Conservation (phyloP, 495 filamentous ascomycete genomes). For the Aspergillus sparsus region DNA sequence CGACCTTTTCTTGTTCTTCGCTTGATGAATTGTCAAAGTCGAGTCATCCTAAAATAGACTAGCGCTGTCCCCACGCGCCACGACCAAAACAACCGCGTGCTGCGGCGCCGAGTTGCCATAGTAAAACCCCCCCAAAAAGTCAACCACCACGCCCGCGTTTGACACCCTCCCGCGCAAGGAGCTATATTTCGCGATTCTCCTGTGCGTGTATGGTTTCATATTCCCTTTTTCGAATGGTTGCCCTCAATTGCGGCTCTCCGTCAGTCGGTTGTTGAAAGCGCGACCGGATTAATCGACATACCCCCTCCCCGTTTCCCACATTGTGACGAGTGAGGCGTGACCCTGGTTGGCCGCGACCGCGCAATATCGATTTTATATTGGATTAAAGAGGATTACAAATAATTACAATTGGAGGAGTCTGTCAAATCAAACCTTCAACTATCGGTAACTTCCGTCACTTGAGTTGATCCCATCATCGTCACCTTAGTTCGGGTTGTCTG, state of each 20-base stretch:
- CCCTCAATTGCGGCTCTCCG: constrained; percentile 16
- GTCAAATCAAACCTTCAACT: background rate
- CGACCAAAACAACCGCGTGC: constrained; percentile 55
- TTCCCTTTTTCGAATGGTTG: background rate
- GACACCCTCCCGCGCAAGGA: constrained; percentile 26
- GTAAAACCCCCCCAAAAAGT: constrained; percentile 21
- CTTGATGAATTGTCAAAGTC: background rate
- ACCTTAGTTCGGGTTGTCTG: background rate
- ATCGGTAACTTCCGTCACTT: background rate
- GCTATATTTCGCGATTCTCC: constrained; percentile 8
- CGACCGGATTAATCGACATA: constrained; percentile 17
- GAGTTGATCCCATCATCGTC: background rate
- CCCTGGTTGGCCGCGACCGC: constrained; percentile 4
- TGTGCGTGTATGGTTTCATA: background rate
- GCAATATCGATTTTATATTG: background rate
- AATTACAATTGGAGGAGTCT: constrained; percentile 3
- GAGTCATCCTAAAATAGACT: constrained; percentile 35
- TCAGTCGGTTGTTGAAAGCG: constrained; percentile 16
- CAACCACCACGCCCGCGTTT: constrained; percentile 16
- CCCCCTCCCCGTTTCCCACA: constrained; percentile 5
- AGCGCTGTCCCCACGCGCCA: constrained; percentile 47
- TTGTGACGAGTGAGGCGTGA: background rate
- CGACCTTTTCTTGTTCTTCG: too few species aligned
- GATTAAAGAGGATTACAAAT: background rate
- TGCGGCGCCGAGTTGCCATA: constrained; percentile 21